Conservation (phyloP, 2,329 filamentous ascomycete species). For the Sphaerostilbella broomeana region DNA sequence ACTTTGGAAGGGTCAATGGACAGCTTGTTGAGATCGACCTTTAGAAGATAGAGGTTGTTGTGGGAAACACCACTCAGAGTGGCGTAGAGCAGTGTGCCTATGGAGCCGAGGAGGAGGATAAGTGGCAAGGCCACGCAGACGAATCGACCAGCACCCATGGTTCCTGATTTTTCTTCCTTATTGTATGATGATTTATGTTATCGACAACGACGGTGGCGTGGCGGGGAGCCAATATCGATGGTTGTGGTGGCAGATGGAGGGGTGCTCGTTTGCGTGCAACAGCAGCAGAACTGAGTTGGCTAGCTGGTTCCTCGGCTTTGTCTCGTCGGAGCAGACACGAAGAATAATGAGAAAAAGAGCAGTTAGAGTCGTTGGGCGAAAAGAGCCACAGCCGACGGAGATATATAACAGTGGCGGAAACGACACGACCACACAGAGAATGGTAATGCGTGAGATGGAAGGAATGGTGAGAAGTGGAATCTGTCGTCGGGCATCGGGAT, state of each 20-base stretch:
- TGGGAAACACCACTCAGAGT: constrained; percentile 50
- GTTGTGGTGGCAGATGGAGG: neutral
- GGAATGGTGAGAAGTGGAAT: constrained; percentile 4
- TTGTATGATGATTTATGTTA: neutral
- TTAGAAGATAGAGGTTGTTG: constrained; percentile 52
- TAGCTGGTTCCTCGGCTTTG: no score
- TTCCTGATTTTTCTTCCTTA: constrained; percentile 13
- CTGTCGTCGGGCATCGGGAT: constrained; percentile 10
- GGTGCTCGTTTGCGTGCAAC: no score
- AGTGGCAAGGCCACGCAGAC: constrained; percentile 86
- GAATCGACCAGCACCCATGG: constrained; percentile 64
- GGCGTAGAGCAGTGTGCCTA: constrained; percentile 60
- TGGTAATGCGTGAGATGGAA: constrained; percentile 2
- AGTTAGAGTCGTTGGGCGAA: no score
- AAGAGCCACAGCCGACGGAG: no score
- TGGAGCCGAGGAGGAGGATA: constrained; percentile 66
- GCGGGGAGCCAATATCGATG: no score
- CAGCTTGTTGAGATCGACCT: constrained; percentile 57
- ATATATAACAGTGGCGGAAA: no score
- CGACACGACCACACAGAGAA: no score
- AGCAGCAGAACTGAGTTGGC: no score
- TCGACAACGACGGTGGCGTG: no score
- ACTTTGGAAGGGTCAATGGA: constrained; percentile 30
- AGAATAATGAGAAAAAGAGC: no score
- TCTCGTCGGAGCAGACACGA: no score